Evolutionary conservation across 768 basidiomycete genomes (phyloP).

Genomic region (Neoboletus magnificus): DNA sequence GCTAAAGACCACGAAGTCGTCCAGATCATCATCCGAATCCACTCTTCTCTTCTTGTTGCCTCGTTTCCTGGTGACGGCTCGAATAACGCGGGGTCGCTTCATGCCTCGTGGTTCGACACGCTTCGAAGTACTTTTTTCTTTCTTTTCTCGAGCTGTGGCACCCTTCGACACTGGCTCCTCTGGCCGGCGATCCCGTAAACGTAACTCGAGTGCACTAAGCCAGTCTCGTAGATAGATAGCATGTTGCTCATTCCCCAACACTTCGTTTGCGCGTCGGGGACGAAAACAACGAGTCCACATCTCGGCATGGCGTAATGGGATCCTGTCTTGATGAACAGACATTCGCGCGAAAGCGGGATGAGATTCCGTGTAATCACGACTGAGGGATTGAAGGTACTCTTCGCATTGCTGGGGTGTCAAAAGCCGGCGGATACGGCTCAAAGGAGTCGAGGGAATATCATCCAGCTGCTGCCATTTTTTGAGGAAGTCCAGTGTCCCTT

Average conservation of each 20-base stretch:
- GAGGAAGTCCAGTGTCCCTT: conserved; percentile 20
- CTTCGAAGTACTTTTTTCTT: conserved; percentile 25
- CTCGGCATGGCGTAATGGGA: conserved; percentile 30
- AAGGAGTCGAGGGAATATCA: not conserved
- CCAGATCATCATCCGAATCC: conserved; percentile 52
- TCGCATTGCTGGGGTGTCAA: conserved; percentile 17
- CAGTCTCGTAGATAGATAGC: conserved; percentile 75
- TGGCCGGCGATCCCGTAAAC: conserved; percentile 27
- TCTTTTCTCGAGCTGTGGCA: conserved; percentile 7
- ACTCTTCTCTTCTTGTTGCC: conserved; percentile 53
- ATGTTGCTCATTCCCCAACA: conserved; percentile 72
- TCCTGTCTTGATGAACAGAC: conserved; percentile 17
- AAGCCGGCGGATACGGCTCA: not conserved
- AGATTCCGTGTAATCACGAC: conserved; percentile 22
- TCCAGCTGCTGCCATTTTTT: not conserved
- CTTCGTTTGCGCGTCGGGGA: conserved; percentile 67
- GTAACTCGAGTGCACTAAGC: conserved; percentile 68
- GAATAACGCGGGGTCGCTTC: conserved; percentile 61
- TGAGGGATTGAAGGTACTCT: conserved; percentile 10
- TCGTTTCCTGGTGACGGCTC: conserved; percentile 45
- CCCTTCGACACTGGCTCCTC: conserved; percentile 1
- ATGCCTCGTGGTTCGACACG: conserved; percentile 32
- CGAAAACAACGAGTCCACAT: conserved; percentile 76
- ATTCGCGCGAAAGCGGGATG: conserved; percentile 54
- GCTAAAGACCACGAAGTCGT: conserved; percentile 54